phyloP scores from a whole-genome alignment of 192 early-diverging fungal genomes.

The Chytriomyces confervae region DNA sequence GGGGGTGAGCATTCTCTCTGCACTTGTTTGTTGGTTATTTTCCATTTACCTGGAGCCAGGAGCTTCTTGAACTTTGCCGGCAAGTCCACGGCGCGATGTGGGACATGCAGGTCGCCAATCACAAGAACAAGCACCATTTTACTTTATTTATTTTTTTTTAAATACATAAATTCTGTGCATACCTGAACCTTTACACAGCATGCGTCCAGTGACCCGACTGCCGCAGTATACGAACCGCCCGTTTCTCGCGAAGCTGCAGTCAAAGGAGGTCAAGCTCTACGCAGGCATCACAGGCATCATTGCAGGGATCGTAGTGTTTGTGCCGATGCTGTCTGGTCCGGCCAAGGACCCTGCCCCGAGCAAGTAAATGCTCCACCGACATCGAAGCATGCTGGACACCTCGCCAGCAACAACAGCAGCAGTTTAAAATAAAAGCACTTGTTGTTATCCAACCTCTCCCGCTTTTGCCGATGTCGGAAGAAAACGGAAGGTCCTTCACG shows the following conservation, averaged over 20 bases:
- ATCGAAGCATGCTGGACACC: too few relatives aligned
- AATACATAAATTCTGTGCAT: not conserved
- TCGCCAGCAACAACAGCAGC: too few relatives aligned
- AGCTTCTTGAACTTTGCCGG: constrained; percentile 93
- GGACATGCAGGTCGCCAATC: constrained; percentile 96
- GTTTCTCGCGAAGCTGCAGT: not conserved
- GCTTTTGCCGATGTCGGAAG: too few relatives aligned
- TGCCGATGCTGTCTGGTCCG: not conserved
- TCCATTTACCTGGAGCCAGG: constrained; percentile 61
- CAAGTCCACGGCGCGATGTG: constrained; percentile 84
- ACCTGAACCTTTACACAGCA: not conserved
- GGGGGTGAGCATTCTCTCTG: too few relatives aligned
- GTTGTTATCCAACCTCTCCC: too few relatives aligned
- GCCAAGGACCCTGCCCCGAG: too few relatives aligned
- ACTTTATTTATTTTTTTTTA: too few relatives aligned
- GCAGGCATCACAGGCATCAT: constrained; percentile 2
- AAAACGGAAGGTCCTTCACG: too few relatives aligned
- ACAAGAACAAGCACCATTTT: constrained; percentile 76
- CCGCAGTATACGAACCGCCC: not conserved
- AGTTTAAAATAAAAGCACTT: too few relatives aligned
- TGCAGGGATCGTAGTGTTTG: not conserved
- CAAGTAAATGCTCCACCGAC: too few relatives aligned
- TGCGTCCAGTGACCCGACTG: constrained; percentile 7
- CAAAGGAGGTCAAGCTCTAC: not conserved
- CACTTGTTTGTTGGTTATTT: not conserved